Evolutionary conservation across 768 basidiomycete species (phyloP), one percentile per base, ranked within the genome.

Genomic region (Inosperma sp.): DNA sequence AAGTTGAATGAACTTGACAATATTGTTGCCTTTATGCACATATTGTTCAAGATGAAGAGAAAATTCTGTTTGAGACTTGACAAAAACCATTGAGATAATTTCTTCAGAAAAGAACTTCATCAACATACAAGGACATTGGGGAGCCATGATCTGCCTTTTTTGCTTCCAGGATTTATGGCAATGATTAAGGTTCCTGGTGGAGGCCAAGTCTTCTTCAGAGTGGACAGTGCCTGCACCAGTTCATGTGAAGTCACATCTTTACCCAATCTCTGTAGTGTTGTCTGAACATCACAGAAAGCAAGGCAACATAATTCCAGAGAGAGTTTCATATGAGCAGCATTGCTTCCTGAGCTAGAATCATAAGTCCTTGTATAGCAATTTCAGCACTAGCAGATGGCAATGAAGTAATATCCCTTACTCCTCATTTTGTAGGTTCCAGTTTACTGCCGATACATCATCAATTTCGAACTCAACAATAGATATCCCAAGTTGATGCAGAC

Each of bases 1-100:
- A 13, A 83, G 62, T 27, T 81, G 80, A 35, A 81, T 74, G 48
- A 81, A 70, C 30, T 73, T 70, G 47, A 83, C 61, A 4, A 67
- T 60, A 60, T 82, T 83, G 31, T 53, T 61, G 7, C 80, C 81
- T 34, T 70, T 65, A 26, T 55, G 64, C 1, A 81, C 56, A 52
- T 60, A 64, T 3, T 65, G 39, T 33, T 77, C 75, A 39, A 81
- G 65, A 23, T 53, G 47, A 30, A 64, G 46, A 30, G 58, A 25
- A 48, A 26, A 35, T 9, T 36, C 22, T 5, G 30, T 14, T 17
- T 34, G 35, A 36, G 17, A 48, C 26, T 39, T 55, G 17, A 36
- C 25, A 34, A 43, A 31, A 5, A 30, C 35, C 6, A 13, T 36
- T 52, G 12, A 41, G 37, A 27, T 12, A 8, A 22, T 5, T 7